Evolutionary conservation across 164 flowering plant genomes (phyloP), one percentile per base, ranked within the genome.

Genomic region (Nelumbo lutea): DNA sequence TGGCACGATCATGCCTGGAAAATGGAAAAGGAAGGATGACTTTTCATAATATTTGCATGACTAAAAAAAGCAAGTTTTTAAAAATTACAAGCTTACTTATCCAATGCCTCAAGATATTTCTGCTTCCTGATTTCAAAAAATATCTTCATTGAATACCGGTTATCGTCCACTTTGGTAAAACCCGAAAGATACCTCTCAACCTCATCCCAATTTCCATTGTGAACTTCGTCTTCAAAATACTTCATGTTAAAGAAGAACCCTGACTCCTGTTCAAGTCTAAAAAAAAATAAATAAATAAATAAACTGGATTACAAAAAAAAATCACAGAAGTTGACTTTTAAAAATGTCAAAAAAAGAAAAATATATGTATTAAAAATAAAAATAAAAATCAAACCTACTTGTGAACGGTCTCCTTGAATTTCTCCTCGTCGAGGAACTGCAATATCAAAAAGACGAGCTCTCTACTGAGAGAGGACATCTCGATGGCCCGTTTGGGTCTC

Each of bases 211-310:
- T 88, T 82, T 48, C 98, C 98, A 78, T 76, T 81, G 45, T 81
- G 80, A 62, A 93, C 88, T 66, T 79, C 85, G 47, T 90, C 93
- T 79, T 93, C 96, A 69, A 93, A 90, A 74, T 93, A 84, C 72
- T 85, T 88, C 93, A 90, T 85, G 75, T 89, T 88, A 72, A 93
- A 90, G 93, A 82, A 93, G 79, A 93, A 88, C 66, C 96, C 96
- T 43, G 98, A 90, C 75, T 93, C 98, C 76, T 90, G 90, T 59
- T 93, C 98, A 64, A 90, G 79, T 82, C 96, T 90, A 73, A 40
- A 72, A 2, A n/a, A 69, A 10, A 1, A 4, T 42, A 68, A 64
- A 64, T 6, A 5, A 15, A 4, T 38, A 56, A 38, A 27, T 14
- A 61, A 11, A 51, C 10, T 47, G 42, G 3, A 60, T 45, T 27